These are phyloP conservation scores for Pythium rhizo-oryzae DNA, from an alignment of 352 stramenopile genomes.

Conservation along the genomic window DNA sequence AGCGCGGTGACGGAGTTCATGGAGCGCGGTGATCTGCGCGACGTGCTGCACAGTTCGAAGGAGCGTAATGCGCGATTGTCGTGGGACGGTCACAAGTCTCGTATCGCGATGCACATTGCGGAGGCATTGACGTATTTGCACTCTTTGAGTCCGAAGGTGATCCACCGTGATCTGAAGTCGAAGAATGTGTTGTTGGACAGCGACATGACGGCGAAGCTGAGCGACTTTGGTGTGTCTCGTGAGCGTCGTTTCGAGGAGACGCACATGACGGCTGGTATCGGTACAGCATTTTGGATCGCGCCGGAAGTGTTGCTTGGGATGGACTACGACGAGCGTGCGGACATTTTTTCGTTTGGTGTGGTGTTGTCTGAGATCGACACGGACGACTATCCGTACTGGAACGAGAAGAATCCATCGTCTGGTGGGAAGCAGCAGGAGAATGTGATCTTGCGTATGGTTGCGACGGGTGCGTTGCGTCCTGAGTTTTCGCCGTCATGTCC, in stretches of 20 bases:
- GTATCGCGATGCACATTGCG: conserved; percentile 58
- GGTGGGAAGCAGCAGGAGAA: conserved; percentile 18
- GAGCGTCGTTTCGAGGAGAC: conserved; percentile 62
- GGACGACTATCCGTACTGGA: conserved; percentile 30
- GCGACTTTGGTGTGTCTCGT: conserved; percentile 67
- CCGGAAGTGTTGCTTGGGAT: conserved; percentile 58
- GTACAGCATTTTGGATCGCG: conserved; percentile 74
- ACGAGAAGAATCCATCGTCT: conserved; percentile 14
- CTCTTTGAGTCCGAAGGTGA: conserved; percentile 58
- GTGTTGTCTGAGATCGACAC: conserved; percentile 32
- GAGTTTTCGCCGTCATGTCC: conserved; percentile 28
- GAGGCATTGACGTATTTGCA: conserved; percentile 64
- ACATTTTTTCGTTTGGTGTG: conserved; percentile 33
- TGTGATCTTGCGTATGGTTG: conserved; percentile 21
- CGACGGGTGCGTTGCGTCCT: conserved; percentile 14
- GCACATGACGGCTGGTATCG: conserved; percentile 71
- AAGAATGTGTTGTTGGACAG: conserved; percentile 54
- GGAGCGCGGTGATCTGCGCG: conserved; percentile 69
- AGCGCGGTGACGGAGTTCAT: conserved; percentile 50
- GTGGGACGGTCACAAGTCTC: conserved; percentile 54
- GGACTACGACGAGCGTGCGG: conserved; percentile 25
- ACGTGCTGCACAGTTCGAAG: conserved; percentile 55
- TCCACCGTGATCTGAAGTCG: conserved; percentile 70
- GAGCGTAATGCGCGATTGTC: conserved; percentile 38
- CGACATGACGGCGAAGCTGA: conserved; percentile 52